Base-by-base conservation (phyloP, 352 stramenopile genomes). In the Blastocystis sp. region DNA sequence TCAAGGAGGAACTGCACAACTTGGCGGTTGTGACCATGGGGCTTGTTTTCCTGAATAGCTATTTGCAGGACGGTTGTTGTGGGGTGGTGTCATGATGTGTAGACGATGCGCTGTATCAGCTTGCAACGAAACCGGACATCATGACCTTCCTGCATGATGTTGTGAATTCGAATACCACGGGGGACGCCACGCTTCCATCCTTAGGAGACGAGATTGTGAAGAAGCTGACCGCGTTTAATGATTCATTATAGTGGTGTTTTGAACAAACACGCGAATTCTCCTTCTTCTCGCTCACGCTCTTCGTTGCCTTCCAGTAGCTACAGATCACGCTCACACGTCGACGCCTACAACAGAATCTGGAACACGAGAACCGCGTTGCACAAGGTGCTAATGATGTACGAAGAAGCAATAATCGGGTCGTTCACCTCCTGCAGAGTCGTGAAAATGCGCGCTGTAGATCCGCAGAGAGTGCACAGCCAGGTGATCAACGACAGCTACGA, bases 371-470 rank as follows among this genome's bases (percentile, higher is more conserved):
- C 62, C 6, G 41, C 79, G 31, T 89, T 89, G 50, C 79, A 89
- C 3, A n/a, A 0, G 6, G 79, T 89, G 26, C 79, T 89, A 60
- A 80, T 80, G 61, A 89, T 77, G 33, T 77, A 80, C 19, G 63
- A 89, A 4, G 51, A 51, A 1, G 67, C 79, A 35, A 89, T 89
- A 21, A 89, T 89, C n/a, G 61, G 39, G n/a, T 89, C 79, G 29
- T 89, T 50, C 50, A 89, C 63, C 45, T 89, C 92, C 91, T 96
- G 93, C 78, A 96, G 90, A 21, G 94, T 96, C 29, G 94, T 96
- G 90, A 96, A 96, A 74, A 96, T 91, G 0, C 94, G 93, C 50
- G 94, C 94, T 63, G 95, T 88, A 0, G 93, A 95, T 26, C 94
- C 94, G 19, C 91, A 93, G 88, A 96, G 92, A 90, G 95, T 96